Conservation (phyloP, 2,329 filamentous ascomycete genomes). For the Sarocladium brachiariae region DNA sequence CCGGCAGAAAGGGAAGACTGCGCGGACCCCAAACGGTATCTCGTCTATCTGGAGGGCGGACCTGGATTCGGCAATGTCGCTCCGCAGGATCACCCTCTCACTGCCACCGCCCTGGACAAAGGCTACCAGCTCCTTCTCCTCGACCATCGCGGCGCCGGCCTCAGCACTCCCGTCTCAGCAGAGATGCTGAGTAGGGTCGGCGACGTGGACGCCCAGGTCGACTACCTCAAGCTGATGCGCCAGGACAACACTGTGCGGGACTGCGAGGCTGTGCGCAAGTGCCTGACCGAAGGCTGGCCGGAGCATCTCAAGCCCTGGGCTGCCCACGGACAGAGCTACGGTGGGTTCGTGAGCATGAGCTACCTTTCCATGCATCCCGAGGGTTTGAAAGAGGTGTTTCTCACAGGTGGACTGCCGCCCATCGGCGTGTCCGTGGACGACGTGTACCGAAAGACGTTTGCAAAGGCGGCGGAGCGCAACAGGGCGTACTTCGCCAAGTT, state of each 20-base stretch:
- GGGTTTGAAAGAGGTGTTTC: conserved; percentile 73
- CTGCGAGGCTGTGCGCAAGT: conserved; percentile 75
- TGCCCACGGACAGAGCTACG: conserved; percentile 85
- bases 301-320: conserved; percentile 71
- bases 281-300: conserved; percentile 63
- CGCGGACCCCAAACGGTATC: conserved; percentile 41
- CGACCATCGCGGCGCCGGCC: conserved; percentile 86
- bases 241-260: conserved; percentile 88
- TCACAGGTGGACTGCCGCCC: conserved; percentile 78
- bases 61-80: conserved; percentile 71
- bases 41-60: conserved; percentile 78
- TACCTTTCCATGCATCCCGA: conserved; percentile 79
- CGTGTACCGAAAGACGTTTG: conserved; percentile 68
- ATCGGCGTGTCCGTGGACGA: conserved; percentile 64
- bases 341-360: conserved; percentile 76
- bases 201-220: conserved; percentile 62
- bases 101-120: conserved; percentile 63
- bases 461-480: conserved; percentile 66
- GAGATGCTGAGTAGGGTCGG: conserved; percentile 54
- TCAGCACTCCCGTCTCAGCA: conserved; percentile 74
- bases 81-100: conserved; percentile 67
- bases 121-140: conserved; percentile 82
- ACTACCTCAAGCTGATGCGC: conserved; percentile 77
- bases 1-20: conserved; percentile 25
- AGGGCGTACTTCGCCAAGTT: conserved; percentile 76